Evolutionary conservation across 2,329 filamentous ascomycete genomes (phyloP).

Genomic region (Talaromyces sp.): DNA sequence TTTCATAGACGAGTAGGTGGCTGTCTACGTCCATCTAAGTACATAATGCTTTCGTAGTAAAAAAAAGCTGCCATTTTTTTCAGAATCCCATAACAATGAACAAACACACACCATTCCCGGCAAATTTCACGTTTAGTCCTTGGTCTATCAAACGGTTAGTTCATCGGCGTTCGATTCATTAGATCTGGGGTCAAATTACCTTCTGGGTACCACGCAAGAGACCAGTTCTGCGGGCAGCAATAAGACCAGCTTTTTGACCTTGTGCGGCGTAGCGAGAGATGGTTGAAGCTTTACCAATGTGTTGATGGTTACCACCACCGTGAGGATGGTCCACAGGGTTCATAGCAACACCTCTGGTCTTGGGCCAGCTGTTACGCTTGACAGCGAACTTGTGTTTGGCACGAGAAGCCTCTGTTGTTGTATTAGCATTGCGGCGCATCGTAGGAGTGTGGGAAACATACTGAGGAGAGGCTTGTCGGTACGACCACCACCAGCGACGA

Average conservation of each 20-base stretch:
- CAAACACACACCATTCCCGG: constrained; percentile 53
- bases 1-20: constrained; percentile 36
- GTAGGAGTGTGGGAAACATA: constrained; percentile 39
- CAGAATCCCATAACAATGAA: constrained; percentile 38
- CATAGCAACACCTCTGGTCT: constrained; percentile 99
- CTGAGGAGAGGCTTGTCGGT: constrained; percentile 99
- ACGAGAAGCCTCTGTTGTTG: constrained; percentile 80
- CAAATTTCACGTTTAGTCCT: constrained; percentile 66
- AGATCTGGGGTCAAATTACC: constrained; percentile 30
- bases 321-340: constrained; percentile 71
- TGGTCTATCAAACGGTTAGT: constrained; percentile 50
- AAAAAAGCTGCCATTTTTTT: constrained; percentile 33
- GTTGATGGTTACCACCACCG: constrained; percentile 99
- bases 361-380: constrained; percentile 99
- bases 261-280: constrained; percentile 96
- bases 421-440: constrained; percentile 39
- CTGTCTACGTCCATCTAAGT: constrained; percentile 41
- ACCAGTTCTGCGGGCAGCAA: constrained; percentile 99
- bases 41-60: constrained; percentile 41
- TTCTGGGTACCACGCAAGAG: constrained; percentile 56
- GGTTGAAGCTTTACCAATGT: constrained; percentile 99
- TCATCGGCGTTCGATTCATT: neutral
- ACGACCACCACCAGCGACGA: constrained; percentile 97
- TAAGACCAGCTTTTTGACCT: constrained; percentile 99
- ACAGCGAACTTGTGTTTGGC: constrained; percentile 99